Evolutionary conservation across 345 rosid genomes (phyloP), one percentile per base, ranked within the genome.

Genomic region (Citrus unshiu): DNA sequence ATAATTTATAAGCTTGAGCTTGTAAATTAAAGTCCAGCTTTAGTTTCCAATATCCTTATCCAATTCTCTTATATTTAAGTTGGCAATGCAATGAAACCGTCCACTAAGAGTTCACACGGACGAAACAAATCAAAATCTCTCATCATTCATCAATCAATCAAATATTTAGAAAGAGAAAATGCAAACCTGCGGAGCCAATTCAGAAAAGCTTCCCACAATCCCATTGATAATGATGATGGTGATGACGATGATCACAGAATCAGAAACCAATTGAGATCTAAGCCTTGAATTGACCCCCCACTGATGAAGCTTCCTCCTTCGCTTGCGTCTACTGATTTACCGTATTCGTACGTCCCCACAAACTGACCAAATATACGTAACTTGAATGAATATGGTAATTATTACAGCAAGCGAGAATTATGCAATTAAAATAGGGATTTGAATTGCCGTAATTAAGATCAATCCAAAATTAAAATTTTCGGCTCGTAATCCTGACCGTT

Each of bases 101-200:
- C 9, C 75, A 56, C 18, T 3, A 46, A 13, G 51, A 46, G 51
- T 72, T 12, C 27, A 35, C 54, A 73, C 13, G 21, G 25, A 46
- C 2, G 8, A 46, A 19, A 34, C 16, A 19, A 0, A 30, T 29
- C 39, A 62, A 57, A 63, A 76, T 34, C 54, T 21, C 64, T 14
- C 46, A 54, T 46, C 51, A 54, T 35, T 32, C 22, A 27, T 68
- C 35, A 43, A 32, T 37, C 25, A 40, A 51, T 58, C 25, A 40
- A 63, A 63, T 22, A 59, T 1, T 12, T 32, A 32, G 1, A 13
- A 54, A 73, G 25, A 72, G 51, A 65, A 63, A 25, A 49, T 34
- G 18, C 56, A 9, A 62, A 90, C 95, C 93, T 91, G 58, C 93
- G 95, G 70, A 91, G 95, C 95, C 95, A 91, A 85, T 89, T 89